Evolutionary conservation across 1,139 yeast genomes (phyloP), one percentile per base, ranked within the genome.

Genomic region (Magnusiomyces sp.): DNA sequence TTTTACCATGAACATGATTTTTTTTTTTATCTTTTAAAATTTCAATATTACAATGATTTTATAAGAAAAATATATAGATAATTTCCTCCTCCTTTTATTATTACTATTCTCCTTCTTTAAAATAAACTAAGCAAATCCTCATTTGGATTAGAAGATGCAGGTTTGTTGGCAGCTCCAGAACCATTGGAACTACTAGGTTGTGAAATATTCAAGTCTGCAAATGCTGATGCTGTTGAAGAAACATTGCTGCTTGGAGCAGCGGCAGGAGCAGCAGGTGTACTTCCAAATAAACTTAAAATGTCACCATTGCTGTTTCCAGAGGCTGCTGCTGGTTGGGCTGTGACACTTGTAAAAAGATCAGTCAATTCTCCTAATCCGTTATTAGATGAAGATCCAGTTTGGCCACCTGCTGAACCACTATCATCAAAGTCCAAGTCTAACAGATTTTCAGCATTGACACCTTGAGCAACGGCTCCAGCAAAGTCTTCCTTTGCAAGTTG

Each of bases 401-500:
- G 38, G 7, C 52, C 38, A 2, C 53, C 47, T 5, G 58, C 53
- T 2, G 56, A 47, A 3, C 56, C 47, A 20, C 63, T 76, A 1
- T 62, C 70, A 16, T 64, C 80, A 55, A 79, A 84, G 60, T 86
- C 96, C 58, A 92, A 81, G 63, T 92, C 96, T 47, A 92, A 77
- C 58, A 92, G 73, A 60, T 87, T 88, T 61, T 90, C 97, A 45
- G 84, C 83, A 59, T 83, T 81, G 40, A 66, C 66, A 27, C 52
- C 57, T 11, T 14, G 32, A 31, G 70, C 71, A 7, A 75, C 73
- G 54, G 77, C 79, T 51, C 73, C 75, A 49, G 83, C 80, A 51
- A 84, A 80, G 61, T 87, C 96, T 55, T 80, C 81, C 58, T 80
- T 83, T 13, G 96, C 96, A 59, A 83, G 70, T 56, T 79, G 79